Percentiles rank a stretch among this genome's conserved stretches.
phyloP scores from a whole-genome alignment of 441 rosid species.

The Aquilaria agallochum region DNA sequence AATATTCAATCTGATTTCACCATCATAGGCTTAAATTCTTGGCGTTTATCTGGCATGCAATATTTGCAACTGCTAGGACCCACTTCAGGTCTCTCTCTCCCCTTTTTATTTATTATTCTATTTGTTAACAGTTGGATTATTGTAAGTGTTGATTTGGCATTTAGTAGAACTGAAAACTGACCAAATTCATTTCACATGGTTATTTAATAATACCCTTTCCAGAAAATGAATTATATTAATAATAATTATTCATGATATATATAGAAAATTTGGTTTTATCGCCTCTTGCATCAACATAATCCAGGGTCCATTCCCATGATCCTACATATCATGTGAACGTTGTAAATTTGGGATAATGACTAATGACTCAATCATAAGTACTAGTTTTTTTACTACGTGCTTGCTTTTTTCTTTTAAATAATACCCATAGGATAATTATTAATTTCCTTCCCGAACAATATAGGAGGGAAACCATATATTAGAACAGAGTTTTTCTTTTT shows the following conservation, averaged over 20 bases:
- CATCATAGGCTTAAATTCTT: no score
- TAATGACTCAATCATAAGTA: conserved; percentile 16
- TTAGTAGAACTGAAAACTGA: conserved; percentile 31
- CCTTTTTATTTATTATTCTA: not conserved
- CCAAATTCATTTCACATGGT: conserved; percentile 52
- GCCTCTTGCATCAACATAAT: conserved; percentile 30
- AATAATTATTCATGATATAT: not conserved
- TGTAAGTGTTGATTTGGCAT: conserved; percentile 19
- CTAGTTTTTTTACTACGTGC: no score
- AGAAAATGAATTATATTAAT: conserved; percentile 13
- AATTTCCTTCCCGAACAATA: no score
- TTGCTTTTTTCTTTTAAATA: no score
- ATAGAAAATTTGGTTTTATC: conserved; percentile 22
- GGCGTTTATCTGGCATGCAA: conserved; percentile 58
- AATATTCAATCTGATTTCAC: no score
- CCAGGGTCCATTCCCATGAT: conserved; percentile 33
- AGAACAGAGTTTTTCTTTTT: no score
- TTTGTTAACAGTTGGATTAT: conserved; percentile 24
- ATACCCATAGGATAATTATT: no score
- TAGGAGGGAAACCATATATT: no score
- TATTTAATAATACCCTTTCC: conserved; percentile 21
- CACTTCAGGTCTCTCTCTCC: conserved; percentile 16
- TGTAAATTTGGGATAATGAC: conserved; percentile 27
- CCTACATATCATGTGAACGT: conserved; percentile 43
- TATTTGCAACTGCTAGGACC: conserved; percentile 45